phyloP scores from a whole-genome alignment of 176 grass and related monocot species.

The Aegilops tauschii region DNA sequence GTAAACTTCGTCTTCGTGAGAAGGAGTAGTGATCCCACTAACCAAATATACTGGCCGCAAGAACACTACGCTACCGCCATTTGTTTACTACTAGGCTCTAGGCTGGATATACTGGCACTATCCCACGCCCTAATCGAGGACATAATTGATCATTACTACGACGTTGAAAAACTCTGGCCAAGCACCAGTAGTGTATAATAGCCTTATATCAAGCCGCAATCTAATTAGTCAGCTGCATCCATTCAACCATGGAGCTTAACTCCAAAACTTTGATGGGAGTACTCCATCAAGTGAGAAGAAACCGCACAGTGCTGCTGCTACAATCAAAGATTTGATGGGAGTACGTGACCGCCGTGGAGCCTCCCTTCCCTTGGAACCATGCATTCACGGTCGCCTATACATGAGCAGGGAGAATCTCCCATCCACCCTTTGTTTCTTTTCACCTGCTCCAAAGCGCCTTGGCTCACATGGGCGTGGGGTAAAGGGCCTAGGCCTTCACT shows the following conservation, averaged over 20 bases:
- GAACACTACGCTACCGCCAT: constrained; percentile 13
- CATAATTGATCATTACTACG: constrained; percentile 23
- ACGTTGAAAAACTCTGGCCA: constrained; percentile 17
- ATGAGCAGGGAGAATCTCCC: constrained; percentile 39
- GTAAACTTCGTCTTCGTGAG: not conserved
- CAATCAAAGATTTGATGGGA: constrained; percentile 6
- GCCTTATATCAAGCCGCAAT: not conserved
- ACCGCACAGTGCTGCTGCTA: not conserved
- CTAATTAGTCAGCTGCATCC: not conserved
- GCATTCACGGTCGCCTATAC: constrained; percentile 22
- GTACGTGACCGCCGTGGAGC: constrained; percentile 8
- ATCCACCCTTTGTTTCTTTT: not conserved
- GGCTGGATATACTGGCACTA: not conserved
- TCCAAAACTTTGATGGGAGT: not conserved
- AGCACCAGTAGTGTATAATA: not conserved
- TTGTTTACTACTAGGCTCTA: constrained; percentile 42
- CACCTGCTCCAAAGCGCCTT: constrained; percentile 37
- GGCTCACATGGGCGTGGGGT: constrained; percentile 18
- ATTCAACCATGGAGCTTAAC: not conserved
- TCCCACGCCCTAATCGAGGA: constrained; percentile 28
- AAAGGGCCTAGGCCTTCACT: not conserved
- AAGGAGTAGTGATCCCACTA: not conserved
- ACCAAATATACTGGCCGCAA: not conserved
- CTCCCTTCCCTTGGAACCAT: constrained; percentile 25
- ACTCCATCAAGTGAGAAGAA: not conserved